These are phyloP conservation scores for Nephelium lappaceum DNA, from an alignment of 345 rosid species.

Conservation along the genomic window DNA sequence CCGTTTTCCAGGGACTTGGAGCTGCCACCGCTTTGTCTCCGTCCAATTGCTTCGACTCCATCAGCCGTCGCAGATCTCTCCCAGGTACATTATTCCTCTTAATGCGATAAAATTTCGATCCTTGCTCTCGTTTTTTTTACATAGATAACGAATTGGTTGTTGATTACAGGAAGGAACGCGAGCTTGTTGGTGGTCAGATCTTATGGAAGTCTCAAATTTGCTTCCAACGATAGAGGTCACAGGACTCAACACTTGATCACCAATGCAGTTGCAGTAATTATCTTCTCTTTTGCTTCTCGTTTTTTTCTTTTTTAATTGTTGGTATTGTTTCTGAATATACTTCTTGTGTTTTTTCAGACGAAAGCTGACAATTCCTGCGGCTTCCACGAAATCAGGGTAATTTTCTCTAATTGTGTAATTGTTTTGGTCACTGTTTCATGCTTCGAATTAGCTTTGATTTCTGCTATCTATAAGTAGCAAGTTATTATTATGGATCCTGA, in stretches of 20 bases:
- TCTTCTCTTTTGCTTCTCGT: background rate
- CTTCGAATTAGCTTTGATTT: background rate
- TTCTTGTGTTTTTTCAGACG: constrained; percentile 46
- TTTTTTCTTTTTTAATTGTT: background rate
- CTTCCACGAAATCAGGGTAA: constrained; percentile 72
- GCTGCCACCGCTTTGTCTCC: constrained; percentile 54
- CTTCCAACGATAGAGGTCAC: constrained; percentile 38
- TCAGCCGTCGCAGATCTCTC: constrained; percentile 50
- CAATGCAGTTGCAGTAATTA: constrained; percentile 77
- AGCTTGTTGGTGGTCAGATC: constrained; percentile 60
- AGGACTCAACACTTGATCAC: constrained; percentile 51
- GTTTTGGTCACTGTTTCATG: background rate
- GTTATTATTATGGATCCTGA: background rate
- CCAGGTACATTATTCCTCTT: constrained; percentile 44
- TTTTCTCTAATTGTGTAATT: constrained; percentile 16
- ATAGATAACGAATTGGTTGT: background rate
- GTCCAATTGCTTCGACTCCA: constrained; percentile 52
- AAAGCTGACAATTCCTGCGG: constrained; percentile 57
- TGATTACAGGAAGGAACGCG: constrained; percentile 50
- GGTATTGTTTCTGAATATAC: background rate
- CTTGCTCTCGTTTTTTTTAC: constrained; percentile 6
- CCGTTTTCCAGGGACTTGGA: constrained; percentile 64
- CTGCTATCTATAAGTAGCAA: too few relatives aligned
- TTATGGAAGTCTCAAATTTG: constrained; percentile 44
- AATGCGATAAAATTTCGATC: background rate